Evolutionary conservation across 2,329 filamentous ascomycete species (phyloP), one percentile per base, ranked within the genome.

Genomic region (Arthrobotrys pseudoclavata): DNA sequence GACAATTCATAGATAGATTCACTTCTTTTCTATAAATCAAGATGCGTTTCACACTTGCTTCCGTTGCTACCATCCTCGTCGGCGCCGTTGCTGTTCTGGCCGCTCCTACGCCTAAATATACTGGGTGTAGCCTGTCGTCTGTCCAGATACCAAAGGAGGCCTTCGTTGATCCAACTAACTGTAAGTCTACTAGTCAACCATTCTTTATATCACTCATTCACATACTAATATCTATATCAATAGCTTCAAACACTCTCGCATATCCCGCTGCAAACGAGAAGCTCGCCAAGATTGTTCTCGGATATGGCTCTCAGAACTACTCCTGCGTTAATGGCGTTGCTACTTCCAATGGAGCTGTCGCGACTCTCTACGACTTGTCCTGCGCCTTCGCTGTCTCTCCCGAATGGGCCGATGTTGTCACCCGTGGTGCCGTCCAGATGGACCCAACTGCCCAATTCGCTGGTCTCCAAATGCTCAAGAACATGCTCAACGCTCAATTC

Each of bases 221-320:
- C 15, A 50, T 31, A 31, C 48, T 60, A 66, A 69, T 37, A 52
- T 45, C 12, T 29, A 20, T 50, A 13, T 45, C 31, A 42, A 47
- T 24, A 76, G 70, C 70, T 12, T 18, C 70, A 15, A 76, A 69
- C 26, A 24, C n/a, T 12, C 40, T 76, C 2, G 1, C 55, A 20
- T 0, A 12, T 1, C 67, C 66, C 29, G 22, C 61, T 10, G 6
- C 48, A 13, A 42, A 24, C 18, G 50, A 71, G 20, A 67, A 68
- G 61, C 62, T 77, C 4, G 22, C 15, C 24, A 71, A 66, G 48
- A 66, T 97, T 68, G 92, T 91, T 82, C 86, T 97, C 79, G 95
- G 95, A 81, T 91, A 93, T 52, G 95, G 95, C 76, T 96, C 92
- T 6, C 91, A 97, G 85, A 97, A 97, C 87, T 98, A 97, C 86